Evolutionary conservation across 768 basidiomycete species (phyloP).

Genomic region (Kwoniella pini): DNA sequence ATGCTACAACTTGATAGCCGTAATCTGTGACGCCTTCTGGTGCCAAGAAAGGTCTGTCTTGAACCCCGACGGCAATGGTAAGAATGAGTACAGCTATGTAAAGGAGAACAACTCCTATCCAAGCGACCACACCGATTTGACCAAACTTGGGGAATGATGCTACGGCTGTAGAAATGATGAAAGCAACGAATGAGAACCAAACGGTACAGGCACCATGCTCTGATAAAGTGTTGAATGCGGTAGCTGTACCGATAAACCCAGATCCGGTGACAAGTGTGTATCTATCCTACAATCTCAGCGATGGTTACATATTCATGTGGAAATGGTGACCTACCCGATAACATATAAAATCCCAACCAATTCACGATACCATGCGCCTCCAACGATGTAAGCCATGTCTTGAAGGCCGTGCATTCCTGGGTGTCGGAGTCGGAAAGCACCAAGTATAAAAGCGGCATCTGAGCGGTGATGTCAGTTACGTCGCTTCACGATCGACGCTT

Average conservation of each 20-base stretch:
- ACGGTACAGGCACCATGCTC: slow-evolving; percentile 21
- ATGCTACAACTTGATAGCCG: slow-evolving; percentile 27
- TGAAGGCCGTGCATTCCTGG: slow-evolving; percentile 20
- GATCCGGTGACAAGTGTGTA: slow-evolving; percentile 15
- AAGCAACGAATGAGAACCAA: slow-evolving; percentile 26
- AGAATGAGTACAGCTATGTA: slow-evolving; percentile 10
- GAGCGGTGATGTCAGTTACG: too few relatives aligned
- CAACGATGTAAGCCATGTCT: slow-evolving; percentile 19
- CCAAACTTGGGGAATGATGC: slow-evolving; percentile 17
- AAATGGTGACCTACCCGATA: slow-evolving; percentile 1
- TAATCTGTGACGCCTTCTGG: slow-evolving; percentile 15
- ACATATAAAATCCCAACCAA: slow-evolving; percentile 16
- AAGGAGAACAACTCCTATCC: slow-evolving; percentile 16
- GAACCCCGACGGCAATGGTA: slow-evolving; percentile 24
- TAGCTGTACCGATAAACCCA: slow-evolving; percentile 14
- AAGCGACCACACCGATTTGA: slow-evolving; percentile 17
- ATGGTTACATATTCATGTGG: background rate
- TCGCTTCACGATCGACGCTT: too few relatives aligned
- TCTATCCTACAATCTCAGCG: background rate
- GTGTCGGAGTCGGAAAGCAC: slow-evolving; percentile 18
- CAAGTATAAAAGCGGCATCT: slow-evolving; percentile 16
- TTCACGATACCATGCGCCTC: slow-evolving; percentile 15
- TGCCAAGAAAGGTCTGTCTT: slow-evolving; percentile 28
- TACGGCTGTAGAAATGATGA: slow-evolving; percentile 21
- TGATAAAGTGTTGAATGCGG: slow-evolving; percentile 15